Conservation (phyloP, 2,329 filamentous ascomycete genomes). For the Apiospora pterosperma region DNA sequence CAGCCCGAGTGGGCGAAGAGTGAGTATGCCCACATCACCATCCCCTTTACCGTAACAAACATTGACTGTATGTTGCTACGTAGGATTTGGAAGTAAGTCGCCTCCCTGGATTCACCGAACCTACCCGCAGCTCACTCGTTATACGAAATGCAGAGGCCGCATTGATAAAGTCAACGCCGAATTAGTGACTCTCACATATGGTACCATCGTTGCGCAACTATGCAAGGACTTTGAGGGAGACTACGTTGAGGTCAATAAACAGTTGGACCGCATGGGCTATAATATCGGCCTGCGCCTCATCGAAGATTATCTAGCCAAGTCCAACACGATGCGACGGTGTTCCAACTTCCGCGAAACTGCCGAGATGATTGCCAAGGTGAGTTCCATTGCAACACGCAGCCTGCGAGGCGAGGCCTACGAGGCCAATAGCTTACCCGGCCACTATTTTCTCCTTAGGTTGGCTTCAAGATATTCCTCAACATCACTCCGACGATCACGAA, state of each 20-base stretch:
- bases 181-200: conserved; percentile 94
- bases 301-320: conserved; percentile 96
- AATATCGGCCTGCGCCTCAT: conserved; percentile 95
- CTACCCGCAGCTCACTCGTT: not conserved
- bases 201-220: conserved; percentile 92
- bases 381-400: conserved; percentile 10
- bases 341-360: conserved; percentile 93
- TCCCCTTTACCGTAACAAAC: conserved; percentile 27
- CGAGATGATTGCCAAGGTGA: conserved; percentile 90
- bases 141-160: conserved; percentile 62
- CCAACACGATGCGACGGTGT: conserved; percentile 83
- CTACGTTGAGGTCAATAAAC: conserved; percentile 94
- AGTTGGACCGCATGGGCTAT: conserved; percentile 98
- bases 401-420: not conserved
- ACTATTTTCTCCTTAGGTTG: conserved; percentile 57
- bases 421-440: not conserved
- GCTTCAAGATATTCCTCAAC: conserved; percentile 99
- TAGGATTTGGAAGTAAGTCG: conserved; percentile 89
- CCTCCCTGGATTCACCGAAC: not conserved
- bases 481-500: conserved; percentile 91
- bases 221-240: conserved; percentile 95
- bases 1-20: conserved; percentile 61
- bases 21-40: conserved; percentile 31
- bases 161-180: conserved; percentile 98
- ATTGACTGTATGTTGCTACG: conserved; percentile 14